Evolutionary conservation across 1,284 basidiomycete genomes (phyloP), one percentile per base, ranked within the genome.

Genomic region (Erythrobasidium hasegawianum): DNA sequence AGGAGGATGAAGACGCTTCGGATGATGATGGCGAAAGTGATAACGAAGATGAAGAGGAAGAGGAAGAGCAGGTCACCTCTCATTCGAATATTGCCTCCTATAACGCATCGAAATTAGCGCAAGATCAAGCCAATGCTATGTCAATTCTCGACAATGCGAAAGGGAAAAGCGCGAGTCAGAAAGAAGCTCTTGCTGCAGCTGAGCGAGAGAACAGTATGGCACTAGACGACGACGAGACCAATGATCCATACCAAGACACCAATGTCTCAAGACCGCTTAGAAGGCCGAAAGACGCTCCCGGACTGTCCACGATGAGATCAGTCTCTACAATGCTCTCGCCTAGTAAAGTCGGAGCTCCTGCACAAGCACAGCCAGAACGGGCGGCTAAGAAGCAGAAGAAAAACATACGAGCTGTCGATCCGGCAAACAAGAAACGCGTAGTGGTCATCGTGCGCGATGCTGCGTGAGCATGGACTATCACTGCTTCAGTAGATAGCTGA

Each of bases 1-100:
- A 64, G 1, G 57, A 57, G 11, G 64, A 69, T 26, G 68, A 69
- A 50, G 64, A 56, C 1, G 56, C 33, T 22, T 22, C n/a, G n/a
- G 40, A 38, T 57, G 47, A 18, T 26, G 40, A 58, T 5, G 26
- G 16, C 20, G 47, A 55, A 39, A 59, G 50, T 56, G 54, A n/a
- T n/a, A n/a, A n/a, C n/a, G n/a, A 27, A 18, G 60, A 62, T 33
- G 60, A 24, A 13, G 55, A 64, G 4, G 41, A 10, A 11, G 43
- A 58, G 5, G 55, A 45, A 45, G 60, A 56, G 18, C 20, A 38
- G 16, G 50, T 53, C 16, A 56, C 61, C 7, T 52, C 61, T 3
- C 61, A 64, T 24, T 56, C 61, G 9, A 64, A 13, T 2, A 45
- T 47, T 5, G 43, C 4, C 14, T n/a, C 16, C 7, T 47, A 47